Conservation (phyloP, 768 basidiomycete species). For the Fistulinella prunicolor region DNA sequence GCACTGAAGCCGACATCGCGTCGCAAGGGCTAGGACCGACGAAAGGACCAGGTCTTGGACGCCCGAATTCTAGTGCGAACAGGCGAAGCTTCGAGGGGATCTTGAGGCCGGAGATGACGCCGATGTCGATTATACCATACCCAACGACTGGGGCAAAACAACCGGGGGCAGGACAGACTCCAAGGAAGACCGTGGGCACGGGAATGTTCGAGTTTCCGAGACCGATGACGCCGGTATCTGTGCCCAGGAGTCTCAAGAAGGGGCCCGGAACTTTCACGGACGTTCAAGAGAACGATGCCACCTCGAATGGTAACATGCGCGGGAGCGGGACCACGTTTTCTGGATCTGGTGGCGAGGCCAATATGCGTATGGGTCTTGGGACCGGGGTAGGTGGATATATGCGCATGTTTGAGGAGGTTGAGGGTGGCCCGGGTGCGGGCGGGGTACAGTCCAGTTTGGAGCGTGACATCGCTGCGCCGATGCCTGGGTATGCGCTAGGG, state of each 20-base stretch:
- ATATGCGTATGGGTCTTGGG: not conserved
- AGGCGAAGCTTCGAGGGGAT: slow-evolving; percentile 26
- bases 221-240: slow-evolving; percentile 19
- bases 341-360: slow-evolving; percentile 3
- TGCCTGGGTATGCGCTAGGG: slow-evolving; percentile 16
- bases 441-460: slow-evolving; percentile 3
- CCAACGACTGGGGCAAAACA: slow-evolving; percentile 8
- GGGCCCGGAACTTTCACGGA: slow-evolving; percentile 5
- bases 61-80: not conserved
- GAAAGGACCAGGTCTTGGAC: slow-evolving; percentile 5
- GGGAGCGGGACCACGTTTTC: not conserved
- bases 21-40: not conserved
- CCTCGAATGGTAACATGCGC: not conserved
- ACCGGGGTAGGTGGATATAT: slow-evolving; percentile 23
- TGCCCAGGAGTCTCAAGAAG: slow-evolving; percentile 12
- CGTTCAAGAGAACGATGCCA: slow-evolving; percentile 3
- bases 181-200: slow-evolving; percentile 11
- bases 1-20: not conserved
- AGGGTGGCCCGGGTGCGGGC: not conserved
- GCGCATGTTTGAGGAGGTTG: slow-evolving; percentile 13
- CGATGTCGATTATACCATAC: slow-evolving; percentile 25
- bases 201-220: slow-evolving; percentile 11
- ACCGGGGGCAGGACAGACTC: slow-evolving; percentile 13
- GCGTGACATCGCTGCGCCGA: slow-evolving; percentile 15
- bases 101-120: slow-evolving; percentile 16